A percentile compares a stretch with the other conserved stretches of the same genome.
Evolutionary conservation across 176 grass and related monocot species (phyloP).

Genomic region (Juncus inflexus): DNA sequence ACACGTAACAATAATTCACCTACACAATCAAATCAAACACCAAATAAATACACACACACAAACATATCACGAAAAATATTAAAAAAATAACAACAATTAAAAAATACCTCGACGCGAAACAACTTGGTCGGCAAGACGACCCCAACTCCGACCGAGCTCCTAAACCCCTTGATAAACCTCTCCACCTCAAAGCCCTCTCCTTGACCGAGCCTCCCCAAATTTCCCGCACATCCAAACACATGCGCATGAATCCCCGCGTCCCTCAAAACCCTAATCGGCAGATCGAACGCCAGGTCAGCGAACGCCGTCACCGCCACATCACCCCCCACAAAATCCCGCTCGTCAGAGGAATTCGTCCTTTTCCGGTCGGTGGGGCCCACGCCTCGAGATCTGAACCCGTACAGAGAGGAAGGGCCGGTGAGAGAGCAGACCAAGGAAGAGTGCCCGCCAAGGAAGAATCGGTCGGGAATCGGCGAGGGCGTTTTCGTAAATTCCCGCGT

Average conservation of each 20-base stretch:
- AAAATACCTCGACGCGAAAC: conserved; percentile 73
- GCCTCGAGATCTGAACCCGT: conserved; percentile 71
- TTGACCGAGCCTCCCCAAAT: conserved; percentile 51
- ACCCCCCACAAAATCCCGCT: conserved; percentile 42
- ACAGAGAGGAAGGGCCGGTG: conserved; percentile 57
- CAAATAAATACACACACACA: not conserved
- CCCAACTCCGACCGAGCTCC: conserved; percentile 80
- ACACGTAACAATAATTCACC: conserved; percentile 91
- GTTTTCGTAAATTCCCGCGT: conserved; percentile 41
- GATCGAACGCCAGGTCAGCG: conserved; percentile 85
- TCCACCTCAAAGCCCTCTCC: conserved; percentile 43
- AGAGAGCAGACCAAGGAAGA: conserved; percentile 61
- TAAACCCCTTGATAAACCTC: conserved; percentile 55
- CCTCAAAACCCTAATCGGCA: conserved; percentile 64
- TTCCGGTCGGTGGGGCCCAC: conserved; percentile 36
- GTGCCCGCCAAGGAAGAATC: conserved; percentile 73
- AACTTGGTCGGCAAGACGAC: conserved; percentile 85
- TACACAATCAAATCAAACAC: conserved; percentile 22
- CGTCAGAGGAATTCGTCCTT: conserved; percentile 34
- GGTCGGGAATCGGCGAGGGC: conserved; percentile 47
- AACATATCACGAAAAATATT: not conserved
- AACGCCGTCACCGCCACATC: conserved; percentile 67
- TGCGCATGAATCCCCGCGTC: conserved; percentile 77
- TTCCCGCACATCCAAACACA: conserved; percentile 69
- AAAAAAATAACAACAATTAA: conserved; percentile 14